Percentiles rank a stretch among this genome's conserved stretches.
Evolutionary conservation across 495 filamentous ascomycete genomes (phyloP).

Genomic region (Xylaria intraflava): DNA sequence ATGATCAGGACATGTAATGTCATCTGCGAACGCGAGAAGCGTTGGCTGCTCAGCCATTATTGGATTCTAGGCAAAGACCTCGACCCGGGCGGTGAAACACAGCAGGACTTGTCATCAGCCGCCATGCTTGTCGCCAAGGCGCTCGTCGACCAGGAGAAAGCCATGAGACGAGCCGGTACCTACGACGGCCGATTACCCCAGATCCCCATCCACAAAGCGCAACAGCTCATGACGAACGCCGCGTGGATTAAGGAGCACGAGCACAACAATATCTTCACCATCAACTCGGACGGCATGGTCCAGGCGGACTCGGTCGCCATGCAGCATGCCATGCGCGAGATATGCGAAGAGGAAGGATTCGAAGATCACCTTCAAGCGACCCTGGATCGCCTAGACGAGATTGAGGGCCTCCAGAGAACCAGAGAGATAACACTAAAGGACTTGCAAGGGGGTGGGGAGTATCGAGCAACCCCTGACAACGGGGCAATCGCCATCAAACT

Average conservation of each 20-base stretch:
- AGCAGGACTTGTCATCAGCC: slow-evolving; percentile 89
- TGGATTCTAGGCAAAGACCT: slow-evolving; percentile 84
- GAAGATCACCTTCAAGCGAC: slow-evolving; percentile 72
- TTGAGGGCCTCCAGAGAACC: slow-evolving; percentile 83
- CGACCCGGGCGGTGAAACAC: slow-evolving; percentile 97
- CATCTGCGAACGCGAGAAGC: slow-evolving; percentile 74
- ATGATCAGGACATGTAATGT: slow-evolving; percentile 64
- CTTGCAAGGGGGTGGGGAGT: slow-evolving; percentile 63
- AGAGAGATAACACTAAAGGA: slow-evolving; percentile 81
- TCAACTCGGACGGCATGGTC: slow-evolving; percentile 77
- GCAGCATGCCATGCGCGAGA: slow-evolving; percentile 78
- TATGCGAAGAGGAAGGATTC: slow-evolving; percentile 64
- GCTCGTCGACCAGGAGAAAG: slow-evolving; percentile 68
- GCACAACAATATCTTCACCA: slow-evolving; percentile 88
- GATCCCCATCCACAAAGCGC: slow-evolving; percentile 73
- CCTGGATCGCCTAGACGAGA: slow-evolving; percentile 70
- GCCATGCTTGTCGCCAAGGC: slow-evolving; percentile 87
- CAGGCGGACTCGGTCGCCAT: slow-evolving; percentile 89
- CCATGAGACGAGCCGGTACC: slow-evolving; percentile 55
- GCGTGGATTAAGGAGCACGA: slow-evolving; percentile 90
- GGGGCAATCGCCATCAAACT: slow-evolving; percentile 10
- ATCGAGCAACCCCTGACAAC: slow-evolving; percentile 45
- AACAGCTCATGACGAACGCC: slow-evolving; percentile 82
- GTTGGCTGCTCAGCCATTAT: slow-evolving; percentile 88
- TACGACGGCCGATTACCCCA: slow-evolving; percentile 64